phyloP scores from a whole-genome alignment of 108 stramenopile genomes.

The Parietichytrium sp. region DNA sequence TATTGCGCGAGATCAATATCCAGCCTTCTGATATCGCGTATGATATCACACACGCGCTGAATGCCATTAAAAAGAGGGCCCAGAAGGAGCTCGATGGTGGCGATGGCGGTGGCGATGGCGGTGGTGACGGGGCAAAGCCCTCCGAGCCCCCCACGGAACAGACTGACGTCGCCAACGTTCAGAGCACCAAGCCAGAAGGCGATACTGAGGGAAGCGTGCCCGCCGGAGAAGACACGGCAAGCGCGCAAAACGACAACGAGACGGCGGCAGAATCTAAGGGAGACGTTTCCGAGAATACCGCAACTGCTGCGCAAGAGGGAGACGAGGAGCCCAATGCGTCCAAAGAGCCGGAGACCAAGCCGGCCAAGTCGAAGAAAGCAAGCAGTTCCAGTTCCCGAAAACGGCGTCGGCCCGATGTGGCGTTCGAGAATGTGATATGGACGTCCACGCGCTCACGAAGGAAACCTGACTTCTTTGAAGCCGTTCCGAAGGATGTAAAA shows the following conservation, averaged over 20 bases:
- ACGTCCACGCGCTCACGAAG: neutral
- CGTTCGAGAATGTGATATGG: constrained; percentile 29
- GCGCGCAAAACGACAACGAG: neutral
- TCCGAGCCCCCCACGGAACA: too few relatives aligned
- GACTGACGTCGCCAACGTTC: too few relatives aligned
- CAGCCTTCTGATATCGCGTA: neutral
- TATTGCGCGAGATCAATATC: neutral
- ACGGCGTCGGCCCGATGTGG: too few relatives aligned
- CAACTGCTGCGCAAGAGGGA: neutral
- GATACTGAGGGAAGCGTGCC: too few relatives aligned
- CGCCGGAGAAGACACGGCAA: neutral
- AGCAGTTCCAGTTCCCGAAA: too few relatives aligned
- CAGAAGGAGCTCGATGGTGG: neutral
- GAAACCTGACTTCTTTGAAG: constrained; percentile 32
- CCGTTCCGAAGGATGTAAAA: constrained; percentile 23
- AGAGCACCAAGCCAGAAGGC: neutral
- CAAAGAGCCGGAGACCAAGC: too few relatives aligned
- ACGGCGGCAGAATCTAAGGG: neutral
- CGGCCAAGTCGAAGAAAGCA: neutral
- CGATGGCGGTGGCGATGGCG: too few relatives aligned
- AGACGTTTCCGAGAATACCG: neutral
- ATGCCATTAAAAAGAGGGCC: neutral
- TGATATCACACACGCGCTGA: neutral
- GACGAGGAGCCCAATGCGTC: too few relatives aligned
- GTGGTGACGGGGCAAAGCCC: too few relatives aligned